Conservation (phyloP, 495 filamentous ascomycete genomes). For the Acidomyces sp. region DNA sequence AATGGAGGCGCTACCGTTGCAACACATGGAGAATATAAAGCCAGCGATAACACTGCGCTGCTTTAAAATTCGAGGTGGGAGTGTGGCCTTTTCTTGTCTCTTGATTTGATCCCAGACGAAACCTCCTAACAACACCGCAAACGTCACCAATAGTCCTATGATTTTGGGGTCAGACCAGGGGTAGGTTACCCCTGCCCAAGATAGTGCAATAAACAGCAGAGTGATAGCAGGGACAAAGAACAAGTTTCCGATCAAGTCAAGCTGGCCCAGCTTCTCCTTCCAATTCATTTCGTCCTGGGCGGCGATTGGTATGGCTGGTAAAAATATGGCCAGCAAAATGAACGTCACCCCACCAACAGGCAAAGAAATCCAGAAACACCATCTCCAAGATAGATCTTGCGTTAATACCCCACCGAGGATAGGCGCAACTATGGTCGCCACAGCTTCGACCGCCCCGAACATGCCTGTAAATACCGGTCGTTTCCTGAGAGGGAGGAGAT, state of each 20-base stretch:
- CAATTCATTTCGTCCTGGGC: slow-evolving; percentile 4
- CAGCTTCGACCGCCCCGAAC: slow-evolving; percentile 8
- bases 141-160: slow-evolving; percentile 8
- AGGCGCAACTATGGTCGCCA: slow-evolving; percentile 10
- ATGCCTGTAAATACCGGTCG: slow-evolving; percentile 13
- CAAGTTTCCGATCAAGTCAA: slow-evolving; percentile 15
- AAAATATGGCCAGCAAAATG: slow-evolving; percentile 10
- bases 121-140: slow-evolving; percentile 4
- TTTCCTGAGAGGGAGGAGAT: slow-evolving; percentile 4
- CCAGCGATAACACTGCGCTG: slow-evolving; percentile 11
- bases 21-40: slow-evolving; percentile 9
- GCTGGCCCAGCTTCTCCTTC: slow-evolving; percentile 8
- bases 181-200: slow-evolving; percentile 16
- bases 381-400: slow-evolving; percentile 16
- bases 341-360: slow-evolving; percentile 8
- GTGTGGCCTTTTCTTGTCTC: slow-evolving; percentile 6
- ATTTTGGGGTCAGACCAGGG: slow-evolving; percentile 6
- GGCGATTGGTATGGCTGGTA: slow-evolving; percentile 1
- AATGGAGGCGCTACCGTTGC: not conserved
- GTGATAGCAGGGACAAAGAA: slow-evolving; percentile 13
- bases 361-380: slow-evolving; percentile 19
- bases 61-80: slow-evolving; percentile 15
- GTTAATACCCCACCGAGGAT: slow-evolving; percentile 30
- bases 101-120: slow-evolving; percentile 10
- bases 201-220: slow-evolving; percentile 13